Percentiles rank a stretch among this genome's conserved stretches.
Conservation (phyloP, 805 yeast genomes). For the Ogataea degrootiae region DNA sequence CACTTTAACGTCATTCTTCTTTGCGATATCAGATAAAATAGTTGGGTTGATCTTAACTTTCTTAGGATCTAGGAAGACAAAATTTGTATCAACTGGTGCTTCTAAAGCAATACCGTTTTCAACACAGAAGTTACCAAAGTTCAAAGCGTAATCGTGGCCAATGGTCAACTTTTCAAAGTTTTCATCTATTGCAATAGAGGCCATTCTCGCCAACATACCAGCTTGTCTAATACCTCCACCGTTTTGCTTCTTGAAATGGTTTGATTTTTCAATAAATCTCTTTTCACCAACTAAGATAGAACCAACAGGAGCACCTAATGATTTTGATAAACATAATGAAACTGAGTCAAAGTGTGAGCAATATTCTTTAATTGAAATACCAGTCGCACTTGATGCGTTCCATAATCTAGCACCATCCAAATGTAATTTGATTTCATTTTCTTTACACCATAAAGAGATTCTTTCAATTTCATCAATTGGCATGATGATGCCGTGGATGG, state of each 20-base stretch:
- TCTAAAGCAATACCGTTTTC: slow-evolving; percentile 52
- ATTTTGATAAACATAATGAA: slow-evolving; percentile 79
- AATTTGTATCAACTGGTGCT: slow-evolving; percentile 75
- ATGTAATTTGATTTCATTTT: slow-evolving; percentile 58
- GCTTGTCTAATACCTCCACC: slow-evolving; percentile 92
- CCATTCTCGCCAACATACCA: slow-evolving; percentile 77
- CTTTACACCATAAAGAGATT: slow-evolving; percentile 64
- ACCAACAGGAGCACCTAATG: slow-evolving; percentile 90
- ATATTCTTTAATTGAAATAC: slow-evolving; percentile 61
- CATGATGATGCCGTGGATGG: slow-evolving; percentile 72
- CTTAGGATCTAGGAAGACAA: slow-evolving; percentile 65
- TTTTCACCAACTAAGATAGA: slow-evolving; percentile 69
- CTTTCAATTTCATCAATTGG: slow-evolving; percentile 71
- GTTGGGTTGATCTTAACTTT: slow-evolving; percentile 49
- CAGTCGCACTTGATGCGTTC: slow-evolving; percentile 76
- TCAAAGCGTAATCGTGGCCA: slow-evolving; percentile 46
- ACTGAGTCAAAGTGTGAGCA: slow-evolving; percentile 77
- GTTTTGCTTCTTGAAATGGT: slow-evolving; percentile 79
- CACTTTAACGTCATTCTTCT: slow-evolving; percentile 55
- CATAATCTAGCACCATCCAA: slow-evolving; percentile 90
- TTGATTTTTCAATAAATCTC: slow-evolving; percentile 58
- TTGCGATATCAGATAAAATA: slow-evolving; percentile 47
- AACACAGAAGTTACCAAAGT: slow-evolving; percentile 45
- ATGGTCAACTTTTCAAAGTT: slow-evolving; percentile 51
- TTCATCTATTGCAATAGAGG: slow-evolving; percentile 64